phyloP scores from a whole-genome alignment of 2,329 filamentous ascomycete species.

The Xylariales sp. region DNA sequence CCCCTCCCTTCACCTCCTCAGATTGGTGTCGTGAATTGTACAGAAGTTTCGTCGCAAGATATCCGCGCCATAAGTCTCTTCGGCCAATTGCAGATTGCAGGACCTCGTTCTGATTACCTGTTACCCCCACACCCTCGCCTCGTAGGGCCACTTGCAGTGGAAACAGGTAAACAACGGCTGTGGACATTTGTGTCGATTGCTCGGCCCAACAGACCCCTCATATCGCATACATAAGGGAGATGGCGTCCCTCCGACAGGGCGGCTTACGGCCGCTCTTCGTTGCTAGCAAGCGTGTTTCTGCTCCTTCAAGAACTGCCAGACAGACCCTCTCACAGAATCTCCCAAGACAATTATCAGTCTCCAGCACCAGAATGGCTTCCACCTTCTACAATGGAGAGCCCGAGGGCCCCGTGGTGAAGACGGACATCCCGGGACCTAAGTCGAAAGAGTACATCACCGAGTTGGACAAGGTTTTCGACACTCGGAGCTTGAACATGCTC shows the following conservation, averaged over 20 bases:
- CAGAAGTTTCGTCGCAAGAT: too few species aligned
- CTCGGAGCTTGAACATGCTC: slow-evolving; percentile 78
- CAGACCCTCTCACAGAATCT: slow-evolving; percentile 11
- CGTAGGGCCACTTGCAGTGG: not conserved
- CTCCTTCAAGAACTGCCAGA: slow-evolving; percentile 13
- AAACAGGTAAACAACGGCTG: slow-evolving; percentile 1
- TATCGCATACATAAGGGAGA: slow-evolving; percentile 13
- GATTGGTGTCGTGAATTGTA: too few species aligned
- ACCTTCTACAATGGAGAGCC: slow-evolving; percentile 41
- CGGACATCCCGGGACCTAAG: slow-evolving; percentile 70
- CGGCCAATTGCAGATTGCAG: slow-evolving; percentile 1
- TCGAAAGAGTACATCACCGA: slow-evolving; percentile 64
- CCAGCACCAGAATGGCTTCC: slow-evolving; percentile 22
- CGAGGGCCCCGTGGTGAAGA: slow-evolving; percentile 47
- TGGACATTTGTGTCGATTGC: not conserved
- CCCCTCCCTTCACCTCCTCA: too few species aligned
- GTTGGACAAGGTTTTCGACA: slow-evolving; percentile 78
- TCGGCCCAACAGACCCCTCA: not conserved
- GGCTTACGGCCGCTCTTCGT: slow-evolving; percentile 21
- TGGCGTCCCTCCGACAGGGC: slow-evolving; percentile 24
- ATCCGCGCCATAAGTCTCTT: too few species aligned
- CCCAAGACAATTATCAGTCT: slow-evolving; percentile 14
- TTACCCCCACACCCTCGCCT: not conserved
- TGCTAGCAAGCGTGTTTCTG: slow-evolving; percentile 14
- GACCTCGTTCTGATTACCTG: not conserved